Base-by-base conservation (phyloP, 768 basidiomycete species). In the Termitomyces sp. region DNA sequence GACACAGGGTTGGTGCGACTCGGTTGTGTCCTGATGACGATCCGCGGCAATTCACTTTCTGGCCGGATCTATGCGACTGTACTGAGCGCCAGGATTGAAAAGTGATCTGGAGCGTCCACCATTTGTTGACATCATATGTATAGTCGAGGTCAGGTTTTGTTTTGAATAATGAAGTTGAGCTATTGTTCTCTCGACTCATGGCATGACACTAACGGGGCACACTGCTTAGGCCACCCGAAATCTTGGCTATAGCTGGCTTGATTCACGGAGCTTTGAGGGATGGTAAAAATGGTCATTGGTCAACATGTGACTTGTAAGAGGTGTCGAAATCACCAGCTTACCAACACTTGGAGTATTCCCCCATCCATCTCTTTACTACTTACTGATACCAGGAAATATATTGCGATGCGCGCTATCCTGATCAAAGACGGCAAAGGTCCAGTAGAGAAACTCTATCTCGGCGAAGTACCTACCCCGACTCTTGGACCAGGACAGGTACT, bases 391-490 rank as follows among this genome's bases (percentile, higher is more conserved):
- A 45, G 28, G 45, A 7, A n/a, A 14, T n/a, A 55, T 30, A 54
- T 32, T 42, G 16, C 21, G 10, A 95, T 94, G 92, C 85, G 82
- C 41, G 91, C 90, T 30, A 77, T 95, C 30, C 75, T 92, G 23
- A 78, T 96, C 68, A 89, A 88, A 70, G 81, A 84, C 66, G 86
- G 77, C 3, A 81, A 84, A 56, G 93, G 92, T 0, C 84, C 89
- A 8, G 74, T 81, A 23, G 89, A 92, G 47, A 86, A 85, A 62
- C 76, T 96, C 34, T 88, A 89, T 68, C 70, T 95, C 41, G 94
- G 91, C 1, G 82, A 91, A 55, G 74, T 75, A 19, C 76, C 83
- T 39, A 84, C 76, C 39, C 93, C 94, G 16, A 66, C 67, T n/a
- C 79, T 82, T 17, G 63, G 71, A 42, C 64, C 78, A 16, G 80